phyloP scores from a whole-genome alignment of 2,329 filamentous ascomycete species.

The Colletotrichum sp. region DNA sequence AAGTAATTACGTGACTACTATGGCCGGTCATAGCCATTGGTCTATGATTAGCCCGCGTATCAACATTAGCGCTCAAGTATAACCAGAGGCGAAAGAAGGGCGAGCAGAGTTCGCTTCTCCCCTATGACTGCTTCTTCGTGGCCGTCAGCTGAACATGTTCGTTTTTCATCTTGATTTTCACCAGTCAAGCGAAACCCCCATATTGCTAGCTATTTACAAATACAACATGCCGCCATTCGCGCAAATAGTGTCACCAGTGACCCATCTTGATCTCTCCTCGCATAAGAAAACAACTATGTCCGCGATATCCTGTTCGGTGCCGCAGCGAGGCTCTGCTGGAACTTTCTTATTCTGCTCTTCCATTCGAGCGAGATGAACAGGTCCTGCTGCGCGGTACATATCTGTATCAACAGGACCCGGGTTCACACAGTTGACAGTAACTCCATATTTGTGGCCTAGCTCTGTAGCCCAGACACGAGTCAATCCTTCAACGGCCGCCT shows the following conservation, averaged over 20 bases:
- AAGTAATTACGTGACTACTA: not conserved
- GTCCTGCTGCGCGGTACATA: constrained; percentile 11
- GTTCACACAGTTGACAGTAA: constrained; percentile 36
- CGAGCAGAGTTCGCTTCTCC: not conserved
- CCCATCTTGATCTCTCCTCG: constrained; percentile 9
- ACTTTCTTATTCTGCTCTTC: constrained; percentile 6
- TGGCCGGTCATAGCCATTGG: not conserved
- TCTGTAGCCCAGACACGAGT: constrained; percentile 35
- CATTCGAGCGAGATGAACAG: constrained; percentile 1
- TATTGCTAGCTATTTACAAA: not conserved
- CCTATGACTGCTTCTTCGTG: not conserved
- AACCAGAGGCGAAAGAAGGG: not conserved
- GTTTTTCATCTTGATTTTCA: not conserved
- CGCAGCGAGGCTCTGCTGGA: constrained; percentile 5
- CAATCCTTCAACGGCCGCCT: constrained; percentile 35
- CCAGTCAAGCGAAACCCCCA: not conserved
- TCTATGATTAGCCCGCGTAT: not conserved
- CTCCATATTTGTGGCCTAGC: constrained; percentile 31
- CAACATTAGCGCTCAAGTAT: not conserved
- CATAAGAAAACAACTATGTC: constrained; percentile 10
- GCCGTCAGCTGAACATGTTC: not conserved
- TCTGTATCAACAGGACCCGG: constrained; percentile 32
- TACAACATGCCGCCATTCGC: constrained; percentile 13
- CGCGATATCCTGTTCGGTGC: not conserved
- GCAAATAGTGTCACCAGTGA: constrained; percentile 8